These are phyloP conservation scores for Thraustochytrium sp. DNA, from an alignment of 352 stramenopile species.

Conservation along the genomic window DNA sequence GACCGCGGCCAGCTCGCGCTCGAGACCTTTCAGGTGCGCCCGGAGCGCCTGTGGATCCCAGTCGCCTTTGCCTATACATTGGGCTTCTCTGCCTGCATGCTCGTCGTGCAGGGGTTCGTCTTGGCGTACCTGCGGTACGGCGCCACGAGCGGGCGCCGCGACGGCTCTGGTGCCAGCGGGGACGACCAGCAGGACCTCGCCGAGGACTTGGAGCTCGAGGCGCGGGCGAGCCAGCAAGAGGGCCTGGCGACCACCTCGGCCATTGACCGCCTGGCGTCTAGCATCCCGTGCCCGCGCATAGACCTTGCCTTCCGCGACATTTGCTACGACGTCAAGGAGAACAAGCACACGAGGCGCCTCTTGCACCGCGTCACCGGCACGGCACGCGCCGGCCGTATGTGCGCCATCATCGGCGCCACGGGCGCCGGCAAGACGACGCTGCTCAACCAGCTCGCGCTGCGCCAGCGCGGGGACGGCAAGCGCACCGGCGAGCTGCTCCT, in stretches of 20 bases:
- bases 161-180: too few relatives aligned
- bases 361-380: slow-evolving; percentile 60
- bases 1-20: neutral
- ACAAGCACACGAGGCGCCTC: slow-evolving; percentile 49
- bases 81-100: neutral
- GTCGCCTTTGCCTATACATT: neutral
- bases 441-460: slow-evolving; percentile 82
- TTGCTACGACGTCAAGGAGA: neutral
- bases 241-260: too few relatives aligned
- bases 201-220: too few relatives aligned
- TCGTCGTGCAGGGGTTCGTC: neutral
- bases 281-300: too few relatives aligned
- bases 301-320: neutral
- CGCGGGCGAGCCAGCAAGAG: too few relatives aligned
- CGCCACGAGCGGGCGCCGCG: too few relatives aligned
- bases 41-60: neutral
- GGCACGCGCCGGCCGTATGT: slow-evolving; percentile 59
- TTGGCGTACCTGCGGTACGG: neutral
- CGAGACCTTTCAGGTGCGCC: neutral
- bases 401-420: slow-evolving; percentile 63
- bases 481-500: slow-evolving; percentile 58
- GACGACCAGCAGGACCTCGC: too few relatives aligned
- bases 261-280: too few relatives aligned
- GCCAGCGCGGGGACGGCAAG: slow-evolving; percentile 74
- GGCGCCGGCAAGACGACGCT: slow-evolving; percentile 85